Conservation (phyloP, 202 grass and related monocot genomes). For the Setaria viridis region DNA sequence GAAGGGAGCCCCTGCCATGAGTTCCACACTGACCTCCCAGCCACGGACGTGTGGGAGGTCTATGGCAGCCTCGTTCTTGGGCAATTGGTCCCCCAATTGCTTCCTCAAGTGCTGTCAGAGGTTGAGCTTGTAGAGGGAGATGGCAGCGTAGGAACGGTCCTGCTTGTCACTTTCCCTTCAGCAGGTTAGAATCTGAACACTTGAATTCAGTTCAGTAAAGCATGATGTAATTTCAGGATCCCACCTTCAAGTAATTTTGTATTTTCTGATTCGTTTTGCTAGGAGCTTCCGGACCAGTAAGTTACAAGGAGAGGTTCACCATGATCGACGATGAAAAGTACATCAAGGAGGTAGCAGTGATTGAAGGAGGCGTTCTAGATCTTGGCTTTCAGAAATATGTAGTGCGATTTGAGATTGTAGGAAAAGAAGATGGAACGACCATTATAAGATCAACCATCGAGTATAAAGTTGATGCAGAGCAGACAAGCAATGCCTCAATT, state of each 20-base stretch:
- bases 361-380: constrained; percentile 39
- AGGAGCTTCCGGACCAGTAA: constrained; percentile 8
- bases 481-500: neutral
- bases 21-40: constrained; percentile 44
- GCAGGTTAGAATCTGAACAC: constrained; percentile 41
- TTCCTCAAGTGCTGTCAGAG: constrained; percentile 50
- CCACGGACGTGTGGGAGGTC: constrained; percentile 47
- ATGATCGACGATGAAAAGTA: constrained; percentile 46
- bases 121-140: constrained; percentile 57
- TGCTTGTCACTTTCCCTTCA: constrained; percentile 46
- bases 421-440: neutral
- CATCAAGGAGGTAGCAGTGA: constrained; percentile 30
- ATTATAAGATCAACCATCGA: constrained; percentile 40
- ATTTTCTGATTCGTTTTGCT: neutral
- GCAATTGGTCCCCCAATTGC: constrained; percentile 35
- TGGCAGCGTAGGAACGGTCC: constrained; percentile 52
- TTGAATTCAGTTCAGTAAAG: neutral
- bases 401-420: constrained; percentile 34
- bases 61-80: constrained; percentile 43
- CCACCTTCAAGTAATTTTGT: neutral
- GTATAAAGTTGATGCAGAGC: constrained; percentile 38
- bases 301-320: constrained; percentile 56
- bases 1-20: constrained; percentile 57
- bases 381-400: constrained; percentile 38
- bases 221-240: neutral